phyloP scores from a whole-genome alignment of 1,284 basidiomycete species.

The Sutorius eximius region DNA sequence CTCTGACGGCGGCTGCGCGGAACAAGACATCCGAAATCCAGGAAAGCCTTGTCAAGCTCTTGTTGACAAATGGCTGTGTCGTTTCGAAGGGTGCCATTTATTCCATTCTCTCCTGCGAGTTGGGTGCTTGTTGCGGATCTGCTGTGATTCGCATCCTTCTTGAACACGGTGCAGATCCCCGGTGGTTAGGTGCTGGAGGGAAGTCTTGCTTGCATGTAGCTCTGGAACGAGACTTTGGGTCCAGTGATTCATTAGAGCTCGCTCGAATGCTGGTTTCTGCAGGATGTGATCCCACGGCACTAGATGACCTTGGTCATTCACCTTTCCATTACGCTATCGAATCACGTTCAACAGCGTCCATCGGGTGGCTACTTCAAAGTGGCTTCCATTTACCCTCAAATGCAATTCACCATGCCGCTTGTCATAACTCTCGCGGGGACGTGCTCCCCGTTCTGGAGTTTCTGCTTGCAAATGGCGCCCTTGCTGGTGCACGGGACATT shows the following conservation, averaged over 20 bases:
- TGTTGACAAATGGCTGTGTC: background rate
- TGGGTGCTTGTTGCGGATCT: background rate
- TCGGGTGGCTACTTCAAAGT: background rate
- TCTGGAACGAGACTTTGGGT: background rate
- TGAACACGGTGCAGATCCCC: background rate
- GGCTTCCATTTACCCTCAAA: too few relatives aligned
- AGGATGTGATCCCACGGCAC: background rate
- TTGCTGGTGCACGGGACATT: background rate
- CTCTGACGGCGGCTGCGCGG: background rate
- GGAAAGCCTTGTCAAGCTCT: background rate
- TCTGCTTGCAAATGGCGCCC: background rate
- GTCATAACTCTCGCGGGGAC: fast-evolving
- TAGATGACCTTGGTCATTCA: background rate
- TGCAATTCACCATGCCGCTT: too few relatives aligned
- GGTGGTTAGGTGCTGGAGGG: background rate
- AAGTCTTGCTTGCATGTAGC: background rate
- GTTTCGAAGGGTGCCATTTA: background rate
- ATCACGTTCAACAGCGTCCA: background rate
- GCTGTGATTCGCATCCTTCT: background rate
- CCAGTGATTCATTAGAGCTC: background rate
- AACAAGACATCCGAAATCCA: background rate
- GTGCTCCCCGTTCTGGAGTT: background rate
- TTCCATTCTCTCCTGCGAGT: background rate
- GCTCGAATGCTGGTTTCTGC: background rate
- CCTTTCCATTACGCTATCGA: background rate